Conservation (phyloP, 2,329 filamentous ascomycete genomes). For the Alternaria atra region DNA sequence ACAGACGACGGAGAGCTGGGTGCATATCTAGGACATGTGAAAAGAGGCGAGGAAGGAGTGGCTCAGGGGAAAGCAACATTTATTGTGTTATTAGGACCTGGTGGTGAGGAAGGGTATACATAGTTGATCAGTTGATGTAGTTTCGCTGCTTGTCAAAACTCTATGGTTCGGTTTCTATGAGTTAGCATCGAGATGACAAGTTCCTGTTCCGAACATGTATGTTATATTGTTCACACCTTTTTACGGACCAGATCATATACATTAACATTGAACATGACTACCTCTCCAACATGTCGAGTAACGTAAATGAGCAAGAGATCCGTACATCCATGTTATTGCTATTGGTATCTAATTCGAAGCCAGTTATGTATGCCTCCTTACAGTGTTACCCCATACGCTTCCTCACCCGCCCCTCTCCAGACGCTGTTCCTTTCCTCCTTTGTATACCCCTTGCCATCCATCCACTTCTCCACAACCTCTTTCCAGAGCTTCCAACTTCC, state of each 20-base stretch:
- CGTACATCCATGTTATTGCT: not conserved
- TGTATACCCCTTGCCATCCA: constrained; percentile 61
- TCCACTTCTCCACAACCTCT: constrained; percentile 72
- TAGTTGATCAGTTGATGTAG: not conserved
- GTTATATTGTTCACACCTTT: too few species aligned
- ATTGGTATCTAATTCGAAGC: too few species aligned
- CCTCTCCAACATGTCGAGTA: not conserved
- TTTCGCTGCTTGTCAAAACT: not conserved
- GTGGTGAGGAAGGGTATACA: not conserved
- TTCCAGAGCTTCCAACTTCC: constrained; percentile 79
- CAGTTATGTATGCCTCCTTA: not conserved
- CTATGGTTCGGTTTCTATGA: not conserved
- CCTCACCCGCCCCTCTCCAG: constrained; percentile 75
- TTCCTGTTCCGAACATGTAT: not conserved
- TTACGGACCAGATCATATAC: not conserved
- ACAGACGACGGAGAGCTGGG: constrained; percentile 76
- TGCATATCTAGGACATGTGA: constrained; percentile 73
- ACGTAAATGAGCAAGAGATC: not conserved
- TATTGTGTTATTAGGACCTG: constrained; percentile 47
- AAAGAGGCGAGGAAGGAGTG: constrained; percentile 20
- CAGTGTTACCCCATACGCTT: constrained; percentile 67
- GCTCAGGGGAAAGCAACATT: constrained; percentile 65
- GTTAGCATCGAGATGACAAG: not conserved
- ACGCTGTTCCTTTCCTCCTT: constrained; percentile 71
- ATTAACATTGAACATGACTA: not conserved